A percentile compares a stretch with the other conserved stretches of the same genome.
These are phyloP conservation scores for Zoysia pacifica DNA, from an alignment of 176 grass and related monocot genomes.

Conservation along the genomic window DNA sequence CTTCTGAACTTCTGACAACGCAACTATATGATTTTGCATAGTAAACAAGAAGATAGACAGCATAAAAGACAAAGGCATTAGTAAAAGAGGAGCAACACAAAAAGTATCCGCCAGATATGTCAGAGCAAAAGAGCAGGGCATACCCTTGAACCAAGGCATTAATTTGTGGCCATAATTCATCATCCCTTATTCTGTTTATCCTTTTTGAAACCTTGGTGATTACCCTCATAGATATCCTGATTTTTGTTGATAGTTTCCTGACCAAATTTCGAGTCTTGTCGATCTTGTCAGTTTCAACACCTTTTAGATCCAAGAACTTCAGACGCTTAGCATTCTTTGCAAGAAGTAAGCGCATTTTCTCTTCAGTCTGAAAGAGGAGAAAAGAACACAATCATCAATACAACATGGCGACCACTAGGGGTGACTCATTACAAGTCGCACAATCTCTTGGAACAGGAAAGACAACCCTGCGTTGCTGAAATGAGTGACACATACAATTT, in stretches of 20 bases:
- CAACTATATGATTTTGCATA: constrained; percentile 11
- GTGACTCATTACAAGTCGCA: neutral
- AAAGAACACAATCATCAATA: constrained; percentile 26
- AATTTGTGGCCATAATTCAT: constrained; percentile 82
- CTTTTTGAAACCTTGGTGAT: constrained; percentile 70
- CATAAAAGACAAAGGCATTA: neutral
- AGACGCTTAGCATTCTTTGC: constrained; percentile 66
- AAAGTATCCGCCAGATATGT: neutral
- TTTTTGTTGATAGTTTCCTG: constrained; percentile 65
- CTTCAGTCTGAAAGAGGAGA: constrained; percentile 64
- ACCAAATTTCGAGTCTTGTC: constrained; percentile 64
- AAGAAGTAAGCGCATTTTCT: constrained; percentile 82
- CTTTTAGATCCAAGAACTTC: constrained; percentile 68
- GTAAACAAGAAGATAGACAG: neutral
- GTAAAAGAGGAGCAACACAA: neutral
- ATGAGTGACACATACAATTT: neutral
- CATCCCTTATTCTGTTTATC: constrained; percentile 83
- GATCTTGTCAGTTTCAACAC: constrained; percentile 69
- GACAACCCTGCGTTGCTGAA: neutral
- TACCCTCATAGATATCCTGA: constrained; percentile 67
- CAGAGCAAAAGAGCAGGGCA: constrained; percentile 5
- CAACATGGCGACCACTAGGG: neutral
- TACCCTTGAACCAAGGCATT: constrained; percentile 79
- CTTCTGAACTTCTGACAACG: neutral
- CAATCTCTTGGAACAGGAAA: neutral